Evolutionary conservation across 352 stramenopile genomes (phyloP).

Genomic region (Detonula confervacea): DNA sequence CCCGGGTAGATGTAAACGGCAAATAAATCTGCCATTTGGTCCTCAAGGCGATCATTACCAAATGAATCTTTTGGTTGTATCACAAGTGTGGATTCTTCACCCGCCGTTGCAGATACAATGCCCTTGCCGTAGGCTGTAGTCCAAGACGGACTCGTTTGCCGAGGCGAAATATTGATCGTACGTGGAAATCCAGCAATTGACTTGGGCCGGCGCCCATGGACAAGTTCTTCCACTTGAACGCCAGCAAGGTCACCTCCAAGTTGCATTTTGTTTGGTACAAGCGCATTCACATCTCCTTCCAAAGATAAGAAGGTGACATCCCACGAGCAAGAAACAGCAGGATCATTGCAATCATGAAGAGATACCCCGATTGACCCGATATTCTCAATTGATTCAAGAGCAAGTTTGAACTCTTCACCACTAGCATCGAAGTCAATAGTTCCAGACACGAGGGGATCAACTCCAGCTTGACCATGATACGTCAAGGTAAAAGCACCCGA

Average conservation of each 20-base stretch:
- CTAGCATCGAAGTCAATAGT: constrained; percentile 87
- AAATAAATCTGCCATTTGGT: constrained; percentile 59
- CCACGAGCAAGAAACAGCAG: constrained; percentile 71
- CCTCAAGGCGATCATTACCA: constrained; percentile 85
- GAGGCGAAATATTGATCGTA: constrained; percentile 84
- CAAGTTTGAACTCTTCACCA: constrained; percentile 64
- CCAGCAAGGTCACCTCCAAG: constrained; percentile 64
- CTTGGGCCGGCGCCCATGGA: constrained; percentile 42
- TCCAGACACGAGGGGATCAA: constrained; percentile 43
- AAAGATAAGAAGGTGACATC: constrained; percentile 71
- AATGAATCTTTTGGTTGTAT: constrained; percentile 94
- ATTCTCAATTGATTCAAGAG: constrained; percentile 79
- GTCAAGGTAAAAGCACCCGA: constrained; percentile 86
- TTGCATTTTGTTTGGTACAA: constrained; percentile 49
- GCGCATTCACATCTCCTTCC: constrained; percentile 51
- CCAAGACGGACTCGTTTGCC: constrained; percentile 53
- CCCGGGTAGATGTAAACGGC: constrained; percentile 63
- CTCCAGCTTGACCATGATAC: constrained; percentile 46
- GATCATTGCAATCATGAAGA: constrained; percentile 51
- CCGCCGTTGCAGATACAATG: constrained; percentile 89
- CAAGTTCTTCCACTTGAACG: constrained; percentile 64
- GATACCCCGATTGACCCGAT: constrained; percentile 58
- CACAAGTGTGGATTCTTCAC: constrained; percentile 89
- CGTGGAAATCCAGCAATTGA: constrained; percentile 91
- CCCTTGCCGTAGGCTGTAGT: constrained; percentile 84